Base-by-base conservation (phyloP, 306 rosid species). In the Rubus parviflorus region DNA sequence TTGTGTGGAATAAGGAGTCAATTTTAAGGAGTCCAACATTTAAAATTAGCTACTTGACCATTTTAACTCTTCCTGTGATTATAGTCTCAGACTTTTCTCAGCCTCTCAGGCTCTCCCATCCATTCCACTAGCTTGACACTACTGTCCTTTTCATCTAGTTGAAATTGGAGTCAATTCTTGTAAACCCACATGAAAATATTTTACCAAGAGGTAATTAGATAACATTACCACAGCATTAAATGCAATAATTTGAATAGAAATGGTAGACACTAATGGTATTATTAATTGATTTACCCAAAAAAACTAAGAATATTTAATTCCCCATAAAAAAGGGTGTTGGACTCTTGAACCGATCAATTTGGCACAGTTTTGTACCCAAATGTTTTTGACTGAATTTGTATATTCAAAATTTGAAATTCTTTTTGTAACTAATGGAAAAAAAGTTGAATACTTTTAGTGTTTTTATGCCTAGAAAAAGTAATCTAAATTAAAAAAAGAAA, bases 271-370 rank as follows among this genome's bases (percentile, higher is more conserved):
- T 22, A 22, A 35, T n/a, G n/a, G 5, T 14, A 48, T 70, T 0
- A 23, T 48, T 2, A 23, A 71, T 51, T 52, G 30, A 51, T 37
- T 37, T 38, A 9, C 53, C 47, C 49, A 42, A 73, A 62, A 62
- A 35, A 71, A 56, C n/a, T 7, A 73, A 3, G 42, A 73, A 20
- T 73, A 54, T 73, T 73, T 56, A 56, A 56, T 73, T 56, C 76
- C 53, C n/a, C 6, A 20, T 56, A 13, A 73, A 73, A 56, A 15
- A 54, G 49, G 76, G 68, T 35, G 45, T 62, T 62, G 68, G 68
- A 62, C 68, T 25, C 52, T 73, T 20, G 41, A 73, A 54, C 40
- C 40, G 54, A 40, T 41, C 41, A 20, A 22, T 42, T n/a, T 35
- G 5, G 51, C 53, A 62, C 45, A 4, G 48, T 38, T 14, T 53